Evolutionary conservation across 208 protist species (phyloP).

Genomic region (Acanthamoeba healyi): DNA sequence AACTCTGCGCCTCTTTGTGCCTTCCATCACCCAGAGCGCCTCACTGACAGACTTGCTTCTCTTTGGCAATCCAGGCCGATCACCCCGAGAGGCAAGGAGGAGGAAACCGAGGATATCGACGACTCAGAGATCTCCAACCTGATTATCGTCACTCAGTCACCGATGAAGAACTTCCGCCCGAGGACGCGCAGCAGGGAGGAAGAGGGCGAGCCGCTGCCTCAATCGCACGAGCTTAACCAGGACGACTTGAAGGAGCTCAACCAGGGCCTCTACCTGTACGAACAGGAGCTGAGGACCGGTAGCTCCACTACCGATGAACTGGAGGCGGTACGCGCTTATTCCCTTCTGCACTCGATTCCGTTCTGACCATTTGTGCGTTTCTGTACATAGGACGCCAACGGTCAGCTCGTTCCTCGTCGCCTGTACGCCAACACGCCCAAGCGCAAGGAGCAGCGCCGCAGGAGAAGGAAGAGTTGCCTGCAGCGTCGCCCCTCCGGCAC

Average conservation of each 20-base stretch:
- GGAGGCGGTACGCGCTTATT: slow-evolving; percentile 7
- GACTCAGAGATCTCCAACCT: slow-evolving; percentile 80
- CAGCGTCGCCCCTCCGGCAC: not conserved
- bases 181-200: not conserved
- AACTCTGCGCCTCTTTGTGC: not conserved
- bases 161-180: slow-evolving; percentile 34
- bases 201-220: slow-evolving; percentile 22
- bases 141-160: slow-evolving; percentile 86
- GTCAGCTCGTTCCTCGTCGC: slow-evolving; percentile 29
- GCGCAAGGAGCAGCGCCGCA: not conserved
- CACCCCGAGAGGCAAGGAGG: not conserved
- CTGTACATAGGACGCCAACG: not conserved
- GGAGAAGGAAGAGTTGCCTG: not conserved
- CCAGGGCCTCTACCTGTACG: slow-evolving; percentile 86
- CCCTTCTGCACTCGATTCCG: not conserved
- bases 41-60: too few relatives aligned
- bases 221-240: slow-evolving; percentile 31
- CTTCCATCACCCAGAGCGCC: too few relatives aligned
- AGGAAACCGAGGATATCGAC: slow-evolving; percentile 70
- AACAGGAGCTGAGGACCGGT: slow-evolving; percentile 81
- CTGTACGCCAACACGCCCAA: slow-evolving; percentile 63
- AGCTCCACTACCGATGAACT: slow-evolving; percentile 10
- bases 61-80: not conserved
- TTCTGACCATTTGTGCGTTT: not conserved
- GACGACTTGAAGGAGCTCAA: slow-evolving; percentile 83